Base-by-base conservation (phyloP, 495 filamentous ascomycete genomes). In the Aspergillus avenaceus region DNA sequence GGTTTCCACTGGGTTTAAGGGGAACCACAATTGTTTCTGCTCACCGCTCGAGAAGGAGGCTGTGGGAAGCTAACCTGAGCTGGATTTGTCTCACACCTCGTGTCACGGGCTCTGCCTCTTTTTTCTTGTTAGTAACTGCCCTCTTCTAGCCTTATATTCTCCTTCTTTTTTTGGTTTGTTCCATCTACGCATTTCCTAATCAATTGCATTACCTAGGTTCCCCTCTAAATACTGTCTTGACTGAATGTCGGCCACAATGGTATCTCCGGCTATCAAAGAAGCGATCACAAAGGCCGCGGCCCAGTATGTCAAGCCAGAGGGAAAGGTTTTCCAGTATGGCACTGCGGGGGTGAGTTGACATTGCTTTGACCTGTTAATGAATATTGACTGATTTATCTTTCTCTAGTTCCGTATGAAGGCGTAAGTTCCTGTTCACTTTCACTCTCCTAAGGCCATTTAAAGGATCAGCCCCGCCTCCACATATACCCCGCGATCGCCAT, bases 281-380 rank as follows among this genome's bases (percentile, higher is more conserved):
- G 72, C 72, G 27, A 74, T 76, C 62, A 44, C 66, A 41, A 63
- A 71, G 47, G 73, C 73, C 22, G 71, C 70, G 32, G 54, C 61
- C 54, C 67, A 73, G 46, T 76, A 77, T 53, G 78, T 85, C 22
- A 90, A 89, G 68, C 82, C 86, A 3, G 76, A 77, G 45, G 86
- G 81, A 40, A 80, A 73, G 51, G 70, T 82, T 25, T 97, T 95
- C 71, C 79, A 84, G 55, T 99, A 99, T 81, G 93, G 93, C 57
- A 99, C 93, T 41, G 95, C 93, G 28, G 93, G 93, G 44, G 84
- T 87, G 73, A 69, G 84, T 76, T 41, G 43, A 47, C 34, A 53
- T 42, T 22, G 48, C 24, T 50, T 48, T 29, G 40, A 47, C 12
- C 41, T 62, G 1, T 37, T 38, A 28, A 12, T 56, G 55, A 19